Percentiles rank a stretch among this genome's conserved stretches.
These are phyloP conservation scores for Arthroderma sp. DNA, from an alignment of 2,329 filamentous ascomycete genomes.

Conservation along the genomic window DNA sequence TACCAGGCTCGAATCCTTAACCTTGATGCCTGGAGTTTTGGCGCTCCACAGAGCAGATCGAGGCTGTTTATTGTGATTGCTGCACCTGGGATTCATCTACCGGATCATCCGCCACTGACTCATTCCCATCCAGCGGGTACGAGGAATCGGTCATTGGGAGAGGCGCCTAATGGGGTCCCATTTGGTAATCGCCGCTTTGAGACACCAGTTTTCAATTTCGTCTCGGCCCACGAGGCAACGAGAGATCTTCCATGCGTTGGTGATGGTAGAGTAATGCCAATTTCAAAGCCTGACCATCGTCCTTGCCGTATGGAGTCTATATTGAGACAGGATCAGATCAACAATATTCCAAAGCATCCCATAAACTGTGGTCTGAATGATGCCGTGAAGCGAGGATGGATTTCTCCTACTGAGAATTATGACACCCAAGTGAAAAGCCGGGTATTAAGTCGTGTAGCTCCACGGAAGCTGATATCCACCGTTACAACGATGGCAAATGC, in stretches of 20 bases:
- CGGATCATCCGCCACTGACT: constrained; percentile 44
- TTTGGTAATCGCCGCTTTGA: constrained; percentile 43
- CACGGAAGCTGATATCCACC: constrained; percentile 45
- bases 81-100: constrained; percentile 49
- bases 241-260: constrained; percentile 49
- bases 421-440: constrained; percentile 8
- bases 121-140: constrained; percentile 45
- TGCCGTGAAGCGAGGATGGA: constrained; percentile 11
- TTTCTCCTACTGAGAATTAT: constrained; percentile 11
- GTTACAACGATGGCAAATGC: constrained; percentile 44
- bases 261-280: constrained; percentile 49
- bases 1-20: constrained; percentile 60
- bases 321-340: constrained; percentile 35
- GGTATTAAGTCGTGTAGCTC: constrained; percentile 18
- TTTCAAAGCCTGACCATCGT: constrained; percentile 56
- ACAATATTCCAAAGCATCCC: constrained; percentile 45
- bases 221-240: constrained; percentile 42
- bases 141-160: constrained; percentile 37
- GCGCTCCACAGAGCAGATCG: constrained; percentile 51
- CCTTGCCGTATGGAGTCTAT: constrained; percentile 30
- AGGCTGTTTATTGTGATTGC: constrained; percentile 61
- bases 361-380: constrained; percentile 9
- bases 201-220: constrained; percentile 43
- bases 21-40: constrained; percentile 56
- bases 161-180: constrained; percentile 44